Percentiles rank a stretch among this genome's conserved stretches.
These are phyloP conservation scores for Bremia lactucae DNA, from an alignment of 352 stramenopile species.

Conservation along the genomic window DNA sequence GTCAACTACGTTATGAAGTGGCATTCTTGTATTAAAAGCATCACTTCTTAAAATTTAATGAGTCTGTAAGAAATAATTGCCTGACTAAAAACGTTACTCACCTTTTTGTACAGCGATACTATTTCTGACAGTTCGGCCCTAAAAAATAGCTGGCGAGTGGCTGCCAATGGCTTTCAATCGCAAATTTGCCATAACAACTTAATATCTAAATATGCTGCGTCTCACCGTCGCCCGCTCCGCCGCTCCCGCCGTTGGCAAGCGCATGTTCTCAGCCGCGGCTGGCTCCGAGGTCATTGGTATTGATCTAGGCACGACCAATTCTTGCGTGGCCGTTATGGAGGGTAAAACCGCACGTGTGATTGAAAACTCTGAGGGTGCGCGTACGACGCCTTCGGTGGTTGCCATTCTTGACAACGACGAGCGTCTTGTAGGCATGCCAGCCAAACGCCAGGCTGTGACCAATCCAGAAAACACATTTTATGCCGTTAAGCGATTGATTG, in stretches of 20 bases:
- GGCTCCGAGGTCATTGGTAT: slow-evolving; percentile 88
- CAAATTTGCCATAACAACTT: slow-evolving; percentile 21
- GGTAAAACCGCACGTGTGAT: slow-evolving; percentile 90
- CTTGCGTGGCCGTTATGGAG: slow-evolving; percentile 69
- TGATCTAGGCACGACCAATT: slow-evolving; percentile 98
- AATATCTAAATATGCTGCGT: slow-evolving; percentile 13
- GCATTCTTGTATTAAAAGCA: no score
- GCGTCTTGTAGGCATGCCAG: slow-evolving; percentile 91
- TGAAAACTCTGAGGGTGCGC: slow-evolving; percentile 94
- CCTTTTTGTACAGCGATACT: no score
- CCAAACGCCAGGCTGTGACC: slow-evolving; percentile 94
- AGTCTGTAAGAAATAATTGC: no score
- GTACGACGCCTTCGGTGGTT: slow-evolving; percentile 95
- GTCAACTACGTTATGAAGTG: no score
- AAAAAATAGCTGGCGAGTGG: neutral
- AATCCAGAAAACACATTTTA: slow-evolving; percentile 98
- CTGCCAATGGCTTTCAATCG: slow-evolving; percentile 13
- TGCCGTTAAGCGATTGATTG: slow-evolving; percentile 96
- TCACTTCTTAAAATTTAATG: no score
- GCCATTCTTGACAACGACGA: slow-evolving; percentile 90
- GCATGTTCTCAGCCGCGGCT: slow-evolving; percentile 41
- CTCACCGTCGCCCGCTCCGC: slow-evolving; percentile 11
- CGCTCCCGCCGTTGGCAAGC: slow-evolving; percentile 18
- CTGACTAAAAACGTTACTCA: no score
- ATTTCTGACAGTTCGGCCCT: no score